Conservation (phyloP, 305 asterid genomes). For the Euphrasia arctica region DNA sequence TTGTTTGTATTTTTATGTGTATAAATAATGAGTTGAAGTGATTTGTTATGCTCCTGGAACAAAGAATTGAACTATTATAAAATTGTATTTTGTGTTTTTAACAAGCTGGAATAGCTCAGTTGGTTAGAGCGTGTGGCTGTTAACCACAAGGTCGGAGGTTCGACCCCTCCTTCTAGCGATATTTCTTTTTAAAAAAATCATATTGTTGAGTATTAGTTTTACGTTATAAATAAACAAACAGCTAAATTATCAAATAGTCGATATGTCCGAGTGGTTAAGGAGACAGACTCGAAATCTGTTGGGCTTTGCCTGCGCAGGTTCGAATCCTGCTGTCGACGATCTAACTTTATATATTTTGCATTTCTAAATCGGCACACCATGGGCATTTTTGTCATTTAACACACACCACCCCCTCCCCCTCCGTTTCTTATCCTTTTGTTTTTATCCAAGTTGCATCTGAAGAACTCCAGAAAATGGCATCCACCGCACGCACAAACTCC, state of each 20-base stretch:
- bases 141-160: slow-evolving; percentile 94
- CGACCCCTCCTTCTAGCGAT: slow-evolving; percentile 44
- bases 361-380: neutral
- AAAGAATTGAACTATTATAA: too few relatives aligned
- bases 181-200: too few relatives aligned
- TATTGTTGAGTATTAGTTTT: too few relatives aligned
- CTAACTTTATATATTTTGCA: neutral
- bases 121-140: slow-evolving; percentile 96
- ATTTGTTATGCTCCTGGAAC: too few relatives aligned
- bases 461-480: slow-evolving; percentile 48
- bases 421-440: slow-evolving; percentile 15
- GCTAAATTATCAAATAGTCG: slow-evolving; percentile 31
- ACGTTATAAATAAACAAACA: too few relatives aligned
- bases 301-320: slow-evolving; percentile 99
- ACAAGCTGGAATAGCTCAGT: slow-evolving; percentile 70
- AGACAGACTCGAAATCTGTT: slow-evolving; percentile 99
- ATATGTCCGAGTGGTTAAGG: slow-evolving; percentile 99
- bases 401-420: neutral
- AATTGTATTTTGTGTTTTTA: too few relatives aligned
- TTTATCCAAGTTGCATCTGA: neutral
- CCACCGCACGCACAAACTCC: slow-evolving; percentile 36
- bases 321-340: slow-evolving; percentile 99
- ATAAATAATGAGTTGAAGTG: too few relatives aligned
- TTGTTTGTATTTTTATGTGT: neutral
- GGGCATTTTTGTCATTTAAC: too few relatives aligned